Conservation (phyloP, 2,329 filamentous ascomycete species). For the Aspergillus latus region DNA sequence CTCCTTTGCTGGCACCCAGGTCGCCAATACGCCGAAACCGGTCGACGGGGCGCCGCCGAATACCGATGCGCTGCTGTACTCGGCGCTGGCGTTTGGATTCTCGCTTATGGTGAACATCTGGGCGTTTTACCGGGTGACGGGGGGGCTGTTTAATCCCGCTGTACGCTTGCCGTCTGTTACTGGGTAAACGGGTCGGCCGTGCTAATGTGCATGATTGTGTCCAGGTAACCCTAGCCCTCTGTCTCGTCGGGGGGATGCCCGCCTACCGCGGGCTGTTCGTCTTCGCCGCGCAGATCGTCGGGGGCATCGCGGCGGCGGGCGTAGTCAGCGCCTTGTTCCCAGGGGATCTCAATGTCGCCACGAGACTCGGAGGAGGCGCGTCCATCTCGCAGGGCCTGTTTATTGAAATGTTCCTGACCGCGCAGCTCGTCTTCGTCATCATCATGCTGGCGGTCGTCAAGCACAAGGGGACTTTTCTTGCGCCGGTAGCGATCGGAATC, state of each 20-base stretch:
- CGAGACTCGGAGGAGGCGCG: slow-evolving; percentile 54
- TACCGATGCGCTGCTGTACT: slow-evolving; percentile 43
- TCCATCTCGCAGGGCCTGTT: slow-evolving; percentile 61
- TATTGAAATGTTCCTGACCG: slow-evolving; percentile 66
- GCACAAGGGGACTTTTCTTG: slow-evolving; percentile 69
- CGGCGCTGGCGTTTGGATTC: slow-evolving; percentile 47
- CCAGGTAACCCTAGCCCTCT: slow-evolving; percentile 59
- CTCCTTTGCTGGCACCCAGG: slow-evolving; percentile 49
- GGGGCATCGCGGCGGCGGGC: slow-evolving; percentile 59
- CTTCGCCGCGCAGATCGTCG: slow-evolving; percentile 59
- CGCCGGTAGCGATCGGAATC: slow-evolving; percentile 70
- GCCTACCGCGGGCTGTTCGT: slow-evolving; percentile 54
- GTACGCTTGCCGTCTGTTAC: slow-evolving; percentile 26
- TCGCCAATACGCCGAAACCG: slow-evolving; percentile 43
- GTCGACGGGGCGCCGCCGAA: slow-evolving; percentile 35
- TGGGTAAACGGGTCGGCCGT: too few species aligned
- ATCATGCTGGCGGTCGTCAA: slow-evolving; percentile 73
- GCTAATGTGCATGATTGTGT: neutral
- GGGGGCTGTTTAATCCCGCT: slow-evolving; percentile 54
- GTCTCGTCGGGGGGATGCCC: slow-evolving; percentile 59
- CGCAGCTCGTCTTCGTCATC: slow-evolving; percentile 63
- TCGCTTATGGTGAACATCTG: slow-evolving; percentile 55
- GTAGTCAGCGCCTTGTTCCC: slow-evolving; percentile 61
- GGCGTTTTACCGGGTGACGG: slow-evolving; percentile 55
- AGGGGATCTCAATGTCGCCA: slow-evolving; percentile 55